Conservation (phyloP, 805 yeast species). For the Saccharomycopsis fodiens region DNA sequence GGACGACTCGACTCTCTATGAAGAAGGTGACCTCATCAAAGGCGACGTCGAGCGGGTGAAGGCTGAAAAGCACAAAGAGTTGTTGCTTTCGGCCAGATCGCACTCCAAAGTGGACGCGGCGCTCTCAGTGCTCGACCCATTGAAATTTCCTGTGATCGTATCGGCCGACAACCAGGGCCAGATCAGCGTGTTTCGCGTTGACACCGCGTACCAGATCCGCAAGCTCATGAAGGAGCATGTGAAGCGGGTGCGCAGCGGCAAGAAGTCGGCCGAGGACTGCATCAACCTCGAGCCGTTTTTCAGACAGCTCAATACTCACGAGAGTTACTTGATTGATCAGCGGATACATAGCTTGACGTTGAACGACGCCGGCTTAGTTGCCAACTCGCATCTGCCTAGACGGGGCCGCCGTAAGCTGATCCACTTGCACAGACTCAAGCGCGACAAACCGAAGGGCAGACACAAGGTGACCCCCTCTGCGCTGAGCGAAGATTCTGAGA, state of each 20-base stretch:
- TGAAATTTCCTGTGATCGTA: conserved; percentile 43
- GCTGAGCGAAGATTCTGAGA: background rate
- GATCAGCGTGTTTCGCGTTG: conserved; percentile 75
- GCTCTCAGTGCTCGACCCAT: conserved; percentile 14
- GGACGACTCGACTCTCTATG: background rate
- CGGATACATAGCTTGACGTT: background rate
- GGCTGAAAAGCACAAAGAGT: background rate
- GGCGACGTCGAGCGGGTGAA: conserved; percentile 1
- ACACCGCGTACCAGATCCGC: conserved; percentile 48
- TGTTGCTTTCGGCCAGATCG: background rate
- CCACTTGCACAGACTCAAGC: background rate
- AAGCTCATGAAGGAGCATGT: conserved; percentile 27
- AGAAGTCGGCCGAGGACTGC: background rate
- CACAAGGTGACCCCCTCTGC: background rate
- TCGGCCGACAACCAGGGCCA: conserved; percentile 70
- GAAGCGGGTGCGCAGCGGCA: background rate
- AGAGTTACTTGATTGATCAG: conserved; percentile 1
- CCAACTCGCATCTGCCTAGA: background rate
- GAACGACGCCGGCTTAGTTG: background rate
- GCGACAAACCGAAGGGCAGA: background rate
- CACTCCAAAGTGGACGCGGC: background rate
- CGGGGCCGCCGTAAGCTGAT: background rate
- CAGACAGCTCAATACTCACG: conserved; percentile 1
- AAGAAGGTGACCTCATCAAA: background rate
- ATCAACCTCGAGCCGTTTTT: conserved; percentile 10